Evolutionary conservation across 2,329 filamentous ascomycete species (phyloP).

Genomic region (Sporothrix brunneoviolacea): DNA sequence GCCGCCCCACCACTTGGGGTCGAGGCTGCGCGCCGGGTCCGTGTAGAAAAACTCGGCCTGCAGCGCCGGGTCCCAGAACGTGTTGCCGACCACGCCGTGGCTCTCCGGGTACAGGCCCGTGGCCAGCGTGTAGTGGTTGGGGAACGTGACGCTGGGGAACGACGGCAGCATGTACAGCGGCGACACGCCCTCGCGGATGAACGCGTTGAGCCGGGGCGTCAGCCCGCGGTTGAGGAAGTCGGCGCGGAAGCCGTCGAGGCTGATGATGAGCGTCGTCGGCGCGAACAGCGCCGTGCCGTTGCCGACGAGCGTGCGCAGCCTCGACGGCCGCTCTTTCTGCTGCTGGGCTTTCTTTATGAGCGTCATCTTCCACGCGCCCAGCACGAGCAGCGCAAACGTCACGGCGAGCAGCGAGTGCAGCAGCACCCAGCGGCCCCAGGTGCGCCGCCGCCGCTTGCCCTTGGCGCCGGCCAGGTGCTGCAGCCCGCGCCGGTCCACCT

Average conservation of each 20-base stretch:
- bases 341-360: conserved; percentile 30
- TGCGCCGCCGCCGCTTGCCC: conserved; percentile 17
- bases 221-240: conserved; percentile 81
- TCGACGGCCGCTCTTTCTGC: neutral
- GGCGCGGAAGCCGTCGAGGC: conserved; percentile 89
- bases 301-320: conserved; percentile 36
- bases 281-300: conserved; percentile 88
- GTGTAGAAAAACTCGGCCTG: conserved; percentile 84
- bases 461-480: conserved; percentile 42
- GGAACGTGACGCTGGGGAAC: conserved; percentile 94
- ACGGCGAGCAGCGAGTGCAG: conserved; percentile 46
- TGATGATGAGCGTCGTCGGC: conserved; percentile 88
- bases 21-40: conserved; percentile 65
- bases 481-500: conserved; percentile 45
- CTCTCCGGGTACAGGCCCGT: conserved; percentile 89
- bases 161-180: conserved; percentile 89
- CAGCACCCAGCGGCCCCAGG: conserved; percentile 43
- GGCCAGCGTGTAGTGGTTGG: conserved; percentile 89
- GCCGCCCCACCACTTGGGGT: conserved; percentile 89
- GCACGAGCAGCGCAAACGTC: conserved; percentile 48
- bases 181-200: conserved; percentile 78
- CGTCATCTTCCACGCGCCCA: conserved; percentile 55
- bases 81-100: conserved; percentile 89
- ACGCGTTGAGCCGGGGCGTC: conserved; percentile 72
- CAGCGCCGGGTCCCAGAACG: conserved; percentile 80